Evolutionary conservation across 169 alveolate species (phyloP), one percentile per base, ranked within the genome.

Genomic region (Babesia bovis): DNA sequence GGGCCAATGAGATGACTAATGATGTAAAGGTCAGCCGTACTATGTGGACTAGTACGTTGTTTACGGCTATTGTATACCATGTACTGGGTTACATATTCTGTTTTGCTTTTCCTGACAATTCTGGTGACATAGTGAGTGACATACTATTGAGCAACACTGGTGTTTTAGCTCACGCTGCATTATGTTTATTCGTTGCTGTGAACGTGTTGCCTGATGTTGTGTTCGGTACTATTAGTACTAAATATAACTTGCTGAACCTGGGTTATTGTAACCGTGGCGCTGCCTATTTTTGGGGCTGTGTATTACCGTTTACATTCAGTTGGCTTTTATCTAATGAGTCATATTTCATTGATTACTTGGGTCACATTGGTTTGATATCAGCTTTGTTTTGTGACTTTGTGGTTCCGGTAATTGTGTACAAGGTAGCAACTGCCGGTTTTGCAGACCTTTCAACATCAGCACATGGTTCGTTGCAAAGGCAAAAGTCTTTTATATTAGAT

Each of bases 1-100:
- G 93, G 93, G 93, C 90, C 35, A 87, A 87, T 66, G 93, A 87
- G 60, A 83, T 87, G 82, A 87, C 87, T 4, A 77, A 63, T 52
- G 87, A 87, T 32, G 93, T 87, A 30, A 87, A 87, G 63, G 87
- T 81, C 47, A 66, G 74, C 35, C 70, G 70, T 28, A 53, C 83
- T 42, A 67, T 87, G 47, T 83, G 93, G 93, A 26, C 81, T 17
- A 70, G 87, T 47, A 59, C 69, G 17, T 35, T 87, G 21, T 87
- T 87, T 56, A 51, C 86, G 25, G 68, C 74, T 52, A 63, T 71
- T 23, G 70, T 73, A 47, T 87, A 87, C 66, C 71, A 72, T 47
- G 59, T 87, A 21, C 56, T 87, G 51, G 91, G 93, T 4, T 50
- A 77, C 44, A 44, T 86, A 33, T 23, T 77, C 32, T 49, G 73